Evolutionary conservation across 2,329 filamentous ascomycete species (phyloP).

Genomic region (Aureobasidium sp.): DNA sequence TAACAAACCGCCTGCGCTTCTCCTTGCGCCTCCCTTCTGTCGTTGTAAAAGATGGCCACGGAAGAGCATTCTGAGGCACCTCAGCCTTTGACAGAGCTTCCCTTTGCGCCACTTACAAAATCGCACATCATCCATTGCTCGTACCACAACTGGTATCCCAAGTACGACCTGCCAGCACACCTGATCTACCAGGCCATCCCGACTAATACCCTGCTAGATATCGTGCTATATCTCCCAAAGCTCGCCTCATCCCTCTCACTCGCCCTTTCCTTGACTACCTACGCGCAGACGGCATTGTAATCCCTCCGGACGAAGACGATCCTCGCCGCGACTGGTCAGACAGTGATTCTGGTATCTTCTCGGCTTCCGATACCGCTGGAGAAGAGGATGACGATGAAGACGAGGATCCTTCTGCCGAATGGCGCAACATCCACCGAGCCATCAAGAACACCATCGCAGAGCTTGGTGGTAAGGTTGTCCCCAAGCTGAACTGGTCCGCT

Average conservation of each 20-base stretch:
- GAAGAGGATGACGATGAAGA: conserved; percentile 42
- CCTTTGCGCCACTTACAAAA: conserved; percentile 75
- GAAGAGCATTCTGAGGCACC: not conserved
- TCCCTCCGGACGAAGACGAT: conserved; percentile 60
- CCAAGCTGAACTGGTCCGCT: conserved; percentile 95
- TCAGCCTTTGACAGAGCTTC: conserved; percentile 34
- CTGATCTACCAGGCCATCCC: not conserved
- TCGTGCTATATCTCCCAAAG: conserved; percentile 72
- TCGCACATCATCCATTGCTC: conserved; percentile 91
- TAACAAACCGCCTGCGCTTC: not conserved
- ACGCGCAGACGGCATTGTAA: conserved; percentile 81
- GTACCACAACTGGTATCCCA: conserved; percentile 84
- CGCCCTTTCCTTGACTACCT: conserved; percentile 75
- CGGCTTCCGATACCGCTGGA: conserved; percentile 31
- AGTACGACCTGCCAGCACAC: conserved; percentile 33
- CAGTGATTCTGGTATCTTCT: conserved; percentile 45
- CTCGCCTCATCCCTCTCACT: conserved; percentile 71
- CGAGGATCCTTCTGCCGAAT: conserved; percentile 51
- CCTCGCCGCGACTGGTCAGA: conserved; percentile 31
- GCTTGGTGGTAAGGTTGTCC: conserved; percentile 76
- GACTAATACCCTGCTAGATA: conserved; percentile 46
- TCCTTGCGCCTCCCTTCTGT: not conserved
- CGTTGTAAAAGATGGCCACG: not conserved
- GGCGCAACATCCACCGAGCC: conserved; percentile 63
- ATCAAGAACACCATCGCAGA: conserved; percentile 72